Evolutionary conservation across 1,284 basidiomycete species (phyloP), one percentile per base, ranked within the genome.

Genomic region (Microbotryum scabiosae): DNA sequence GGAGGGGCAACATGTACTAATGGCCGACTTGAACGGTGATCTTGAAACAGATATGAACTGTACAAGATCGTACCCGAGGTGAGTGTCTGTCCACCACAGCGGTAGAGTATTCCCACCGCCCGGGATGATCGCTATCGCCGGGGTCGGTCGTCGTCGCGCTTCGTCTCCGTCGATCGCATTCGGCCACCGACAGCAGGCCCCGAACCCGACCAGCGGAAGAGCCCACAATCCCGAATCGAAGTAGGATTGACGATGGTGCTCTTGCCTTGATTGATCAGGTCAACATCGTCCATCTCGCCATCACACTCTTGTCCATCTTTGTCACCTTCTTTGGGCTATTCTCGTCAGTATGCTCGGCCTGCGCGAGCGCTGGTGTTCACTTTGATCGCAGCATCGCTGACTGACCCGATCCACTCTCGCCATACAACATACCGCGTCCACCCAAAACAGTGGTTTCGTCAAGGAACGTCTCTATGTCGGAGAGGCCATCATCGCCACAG

Each of bases 381-480:
- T 57, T 45, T 32, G 28, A 59, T 46, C 5, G 18, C 7, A 18
- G 44, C 32, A 18, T 12, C 10, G 45, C 44, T 41, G 25, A 41
- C 49, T 52, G 52, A 48, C 14, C 32, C 46, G 36, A 18, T 1
- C 16, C 36, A 30, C 36, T 18, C 14, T 41, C 28, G 47, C 47
- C 28, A 23, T n/a, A n/a, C 14, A 5, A 28, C 47, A 5, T 49
- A 5, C 12, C n/a, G 47, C n/a, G 47, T 9, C 21, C 6, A 49
- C 20, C 5, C 26, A n/a, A 20, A 1, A 25, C 57, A 63, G 58
- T 32, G 66, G 54, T 25, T 85, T 97, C 70, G 83, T 98, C 73
- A 87, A 93, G 73, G 92, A 97, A 78, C 85, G 82, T 80, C 78
- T 97, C 36, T 98, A 97, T 73, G 85, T 97, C 65, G 96, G 96